Percentiles rank a stretch among this genome's conserved stretches.
Evolutionary conservation across 2,329 filamentous ascomycete genomes (phyloP).

Genomic region (Helotiales sp.): DNA sequence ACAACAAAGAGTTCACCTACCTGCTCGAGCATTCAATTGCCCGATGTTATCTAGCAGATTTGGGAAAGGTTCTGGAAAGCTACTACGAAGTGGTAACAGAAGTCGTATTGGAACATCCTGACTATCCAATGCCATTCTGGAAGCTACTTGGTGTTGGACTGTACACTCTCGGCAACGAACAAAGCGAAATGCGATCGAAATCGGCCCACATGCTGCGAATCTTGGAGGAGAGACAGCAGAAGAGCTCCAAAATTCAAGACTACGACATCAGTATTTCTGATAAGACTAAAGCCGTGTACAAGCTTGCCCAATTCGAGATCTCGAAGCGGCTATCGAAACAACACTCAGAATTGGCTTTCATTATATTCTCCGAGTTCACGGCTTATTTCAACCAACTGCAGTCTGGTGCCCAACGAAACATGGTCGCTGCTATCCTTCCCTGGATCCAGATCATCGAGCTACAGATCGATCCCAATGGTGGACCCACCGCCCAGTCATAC

Average conservation of each 20-base stretch:
- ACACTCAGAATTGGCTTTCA: conserved; percentile 86
- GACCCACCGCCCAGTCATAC: conserved; percentile 88
- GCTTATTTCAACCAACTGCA: conserved; percentile 88
- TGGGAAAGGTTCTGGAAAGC: conserved; percentile 84
- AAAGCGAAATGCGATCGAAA: conserved; percentile 86
- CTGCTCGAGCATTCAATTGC: conserved; percentile 89
- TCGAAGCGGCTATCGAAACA: conserved; percentile 88
- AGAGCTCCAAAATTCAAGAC: conserved; percentile 91
- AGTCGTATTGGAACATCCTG: conserved; percentile 81
- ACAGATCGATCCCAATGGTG: conserved; percentile 88
- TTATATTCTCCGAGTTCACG: conserved; percentile 95
- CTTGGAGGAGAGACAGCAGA: conserved; percentile 81
- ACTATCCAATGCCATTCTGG: conserved; percentile 88
- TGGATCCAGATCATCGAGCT: conserved; percentile 97
- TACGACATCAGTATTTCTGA: conserved; percentile 98
- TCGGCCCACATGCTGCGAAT: conserved; percentile 80
- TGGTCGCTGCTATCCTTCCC: conserved; percentile 90
- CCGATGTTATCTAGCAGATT: conserved; percentile 84
- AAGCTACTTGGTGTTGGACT: conserved; percentile 86
- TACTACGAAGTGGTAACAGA: conserved; percentile 94
- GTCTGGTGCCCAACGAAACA: conserved; percentile 84
- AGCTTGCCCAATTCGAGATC: conserved; percentile 95
- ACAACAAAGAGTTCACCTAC: conserved; percentile 87
- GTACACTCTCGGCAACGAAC: conserved; percentile 91
- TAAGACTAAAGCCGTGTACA: conserved; percentile 98